Base-by-base conservation (phyloP, 2,329 filamentous ascomycete genomes). In the Aspergillus ruber region DNA sequence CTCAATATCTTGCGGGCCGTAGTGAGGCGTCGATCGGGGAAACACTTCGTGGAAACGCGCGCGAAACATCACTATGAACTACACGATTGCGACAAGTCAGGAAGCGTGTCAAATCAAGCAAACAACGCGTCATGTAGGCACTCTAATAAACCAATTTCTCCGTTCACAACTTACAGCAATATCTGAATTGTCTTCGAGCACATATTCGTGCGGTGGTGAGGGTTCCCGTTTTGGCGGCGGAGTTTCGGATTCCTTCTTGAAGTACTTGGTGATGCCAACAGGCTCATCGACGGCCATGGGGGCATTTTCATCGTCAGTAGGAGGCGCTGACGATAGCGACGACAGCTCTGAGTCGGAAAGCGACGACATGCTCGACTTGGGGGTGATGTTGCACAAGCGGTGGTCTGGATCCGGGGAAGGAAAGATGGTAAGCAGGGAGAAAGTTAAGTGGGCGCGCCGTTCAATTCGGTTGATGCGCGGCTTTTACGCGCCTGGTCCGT, bases 1-100 rank as follows among this genome's bases (percentile, higher is more conserved):
- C 71, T 98, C 93, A 51, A 98, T 81, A 69, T 98, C 94, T 71
- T 98, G 91, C 10, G 93, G 93, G 18, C 93, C 93, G 57, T 95
- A 89, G 65, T 95, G 88, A 56, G 88, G 79, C 32, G 95, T 78
- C 27, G 89, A 93, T 69, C 90, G 86, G 42, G 90, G 86, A 57
- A 98, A 93, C 51, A 83, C 86, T 51, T 95, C 90, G 71, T 80
- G 84, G 70, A 98, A 97, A 63, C 93, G 88, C 69, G 87, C 86
- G 68, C 91, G 84, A 72, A 97, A 98, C 88, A 95, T 96, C 57
- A 97, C 89, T 69, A 98, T 88, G 72, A 98, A 96, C 89, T 96
- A 63, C 47, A 40, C 42, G 47, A 44, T 57, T 61, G 61, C 62
- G 57, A 61, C 54, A 49, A 47, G 57, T 69, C 50, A 70, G 64